A percentile compares a stretch with the other conserved stretches of the same genome.
Conservation (phyloP, 495 filamentous ascomycete species). For the Opeltia flavorubescens region DNA sequence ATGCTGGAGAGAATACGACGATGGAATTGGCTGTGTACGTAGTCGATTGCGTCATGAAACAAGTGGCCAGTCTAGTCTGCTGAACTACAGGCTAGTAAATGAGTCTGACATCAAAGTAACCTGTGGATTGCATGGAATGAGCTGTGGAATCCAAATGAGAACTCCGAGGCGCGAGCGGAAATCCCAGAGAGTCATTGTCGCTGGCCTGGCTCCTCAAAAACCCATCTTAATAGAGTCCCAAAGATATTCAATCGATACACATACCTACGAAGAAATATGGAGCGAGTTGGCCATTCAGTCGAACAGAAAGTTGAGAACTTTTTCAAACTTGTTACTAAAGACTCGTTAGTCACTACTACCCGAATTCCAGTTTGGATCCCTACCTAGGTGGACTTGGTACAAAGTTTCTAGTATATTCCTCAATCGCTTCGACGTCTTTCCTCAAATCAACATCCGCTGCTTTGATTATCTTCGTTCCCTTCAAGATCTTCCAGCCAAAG, state of each 20-base stretch:
- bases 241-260: neutral
- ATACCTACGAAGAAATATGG: neutral
- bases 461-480: slow-evolving; percentile 42
- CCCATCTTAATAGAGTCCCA: too few species aligned
- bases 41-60: neutral
- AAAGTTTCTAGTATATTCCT: slow-evolving; percentile 56
- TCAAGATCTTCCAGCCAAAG: slow-evolving; percentile 54
- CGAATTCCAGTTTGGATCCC: slow-evolving; percentile 7
- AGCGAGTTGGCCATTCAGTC: neutral
- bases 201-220: too few species aligned
- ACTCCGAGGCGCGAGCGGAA: too few species aligned
- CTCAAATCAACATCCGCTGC: slow-evolving; percentile 49
- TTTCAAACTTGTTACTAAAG: slow-evolving; percentile 2
- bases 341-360: neutral
- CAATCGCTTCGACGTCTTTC: slow-evolving; percentile 54
- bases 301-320: slow-evolving; percentile 1
- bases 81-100: too few species aligned
- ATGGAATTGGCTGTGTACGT: neutral
- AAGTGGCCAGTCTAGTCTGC: too few species aligned
- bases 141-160: too few species aligned
- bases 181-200: too few species aligned
- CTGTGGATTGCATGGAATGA: too few species aligned
- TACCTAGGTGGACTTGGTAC: slow-evolving; percentile 44
- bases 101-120: too few species aligned
- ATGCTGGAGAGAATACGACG: too few species aligned